Evolutionary conservation across 2,329 filamentous ascomycete species (phyloP).

Genomic region (Calcarisporium arbuscula): DNA sequence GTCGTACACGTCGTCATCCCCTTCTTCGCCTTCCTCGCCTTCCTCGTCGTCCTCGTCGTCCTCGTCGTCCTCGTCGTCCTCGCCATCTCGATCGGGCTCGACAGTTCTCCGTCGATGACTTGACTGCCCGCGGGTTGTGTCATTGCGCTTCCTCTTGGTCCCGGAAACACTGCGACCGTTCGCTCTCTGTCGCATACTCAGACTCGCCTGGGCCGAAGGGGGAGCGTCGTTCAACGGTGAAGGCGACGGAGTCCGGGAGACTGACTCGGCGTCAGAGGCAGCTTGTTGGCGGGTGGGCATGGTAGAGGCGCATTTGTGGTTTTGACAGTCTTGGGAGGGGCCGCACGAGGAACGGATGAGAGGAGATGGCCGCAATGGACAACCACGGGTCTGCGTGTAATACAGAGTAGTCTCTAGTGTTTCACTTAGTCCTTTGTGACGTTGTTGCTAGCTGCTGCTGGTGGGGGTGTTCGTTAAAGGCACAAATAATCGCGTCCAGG

Average conservation of each 20-base stretch:
- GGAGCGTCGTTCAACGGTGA: constrained; percentile 11
- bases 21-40: too few species aligned
- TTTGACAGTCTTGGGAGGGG: too few species aligned
- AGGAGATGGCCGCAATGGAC: not conserved
- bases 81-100: constrained; percentile 9
- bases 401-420: not conserved
- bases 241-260: constrained; percentile 15
- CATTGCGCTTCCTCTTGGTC: constrained; percentile 26
- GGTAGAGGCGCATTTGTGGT: not conserved
- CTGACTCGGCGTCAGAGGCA: constrained; percentile 14
- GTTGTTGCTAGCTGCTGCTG: too few species aligned
- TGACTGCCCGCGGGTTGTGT: constrained; percentile 17
- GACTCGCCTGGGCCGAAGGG: constrained; percentile 13
- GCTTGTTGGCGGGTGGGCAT: constrained; percentile 21
- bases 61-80: constrained; percentile 11
- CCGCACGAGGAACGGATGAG: too few species aligned
- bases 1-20: constrained; percentile 55
- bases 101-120: constrained; percentile 13
- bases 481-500: too few species aligned
- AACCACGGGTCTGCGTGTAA: not conserved
- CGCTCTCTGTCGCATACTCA: constrained; percentile 20
- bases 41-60: constrained; percentile 6
- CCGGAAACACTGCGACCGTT: constrained; percentile 15
- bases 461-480: too few species aligned
- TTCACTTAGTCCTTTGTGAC: not conserved